These are phyloP conservation scores for Botrytis tulipae DNA, from an alignment of 2,329 filamentous ascomycete genomes.

Conservation along the genomic window DNA sequence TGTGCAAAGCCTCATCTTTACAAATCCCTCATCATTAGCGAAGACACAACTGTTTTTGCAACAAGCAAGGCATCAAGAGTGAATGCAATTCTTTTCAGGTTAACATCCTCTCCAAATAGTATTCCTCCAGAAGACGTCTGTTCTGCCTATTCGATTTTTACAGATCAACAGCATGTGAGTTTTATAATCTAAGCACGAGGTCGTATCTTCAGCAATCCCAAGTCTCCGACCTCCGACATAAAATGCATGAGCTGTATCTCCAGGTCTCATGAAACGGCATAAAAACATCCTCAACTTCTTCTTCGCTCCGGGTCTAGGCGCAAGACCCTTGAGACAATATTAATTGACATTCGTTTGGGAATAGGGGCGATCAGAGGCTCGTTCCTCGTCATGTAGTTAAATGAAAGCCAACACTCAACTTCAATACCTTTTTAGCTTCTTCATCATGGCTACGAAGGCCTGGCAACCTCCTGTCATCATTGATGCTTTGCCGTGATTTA, in stretches of 20 bases:
- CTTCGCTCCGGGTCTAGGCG: neutral
- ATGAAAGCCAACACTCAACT: neutral
- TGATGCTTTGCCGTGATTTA: neutral
- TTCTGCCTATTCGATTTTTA: neutral
- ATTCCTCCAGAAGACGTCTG: neutral
- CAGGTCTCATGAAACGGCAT: neutral
- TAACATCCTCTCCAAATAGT: neutral
- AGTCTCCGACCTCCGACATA: constrained; percentile 10
- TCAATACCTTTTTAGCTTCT: no score
- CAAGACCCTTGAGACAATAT: neutral
- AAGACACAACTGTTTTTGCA: neutral
- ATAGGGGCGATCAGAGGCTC: neutral
- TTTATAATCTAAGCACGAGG: neutral
- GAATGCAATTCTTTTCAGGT: neutral
- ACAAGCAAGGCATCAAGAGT: neutral
- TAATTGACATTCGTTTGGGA: neutral
- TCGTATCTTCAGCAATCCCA: neutral
- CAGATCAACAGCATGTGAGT: neutral
- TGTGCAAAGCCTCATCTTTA: constrained; percentile 1
- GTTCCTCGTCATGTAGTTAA: neutral
- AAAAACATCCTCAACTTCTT: neutral
- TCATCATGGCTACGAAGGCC: neutral
- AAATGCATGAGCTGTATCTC: neutral
- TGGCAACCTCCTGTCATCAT: neutral
- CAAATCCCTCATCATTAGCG: neutral